A percentile compares a stretch with the other conserved stretches of the same genome.
Conservation (phyloP, 1,284 basidiomycete species). For the Xanthoconium separans region DNA sequence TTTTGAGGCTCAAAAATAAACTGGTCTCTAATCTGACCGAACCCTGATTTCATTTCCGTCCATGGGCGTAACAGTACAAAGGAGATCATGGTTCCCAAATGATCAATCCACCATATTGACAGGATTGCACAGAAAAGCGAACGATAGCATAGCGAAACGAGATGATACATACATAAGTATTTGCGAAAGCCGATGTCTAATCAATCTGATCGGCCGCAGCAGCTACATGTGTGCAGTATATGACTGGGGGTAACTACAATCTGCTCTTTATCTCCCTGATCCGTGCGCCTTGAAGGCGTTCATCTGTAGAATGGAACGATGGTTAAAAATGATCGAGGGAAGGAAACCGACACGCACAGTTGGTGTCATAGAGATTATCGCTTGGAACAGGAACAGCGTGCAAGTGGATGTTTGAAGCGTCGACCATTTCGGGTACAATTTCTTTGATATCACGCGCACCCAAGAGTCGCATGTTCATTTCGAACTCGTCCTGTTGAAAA, state of each 20-base stretch:
- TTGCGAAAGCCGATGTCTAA: not conserved
- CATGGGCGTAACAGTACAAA: not conserved
- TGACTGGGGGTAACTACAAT: constrained; percentile 44
- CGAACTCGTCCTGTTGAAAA: constrained; percentile 78
- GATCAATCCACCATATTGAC: not conserved
- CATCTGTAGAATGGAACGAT: constrained; percentile 35
- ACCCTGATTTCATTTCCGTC: constrained; percentile 7
- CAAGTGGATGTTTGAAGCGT: constrained; percentile 65
- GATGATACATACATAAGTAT: constrained; percentile 3
- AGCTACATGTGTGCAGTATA: too few species aligned
- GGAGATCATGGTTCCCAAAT: not conserved
- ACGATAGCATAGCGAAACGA: constrained; percentile 1
- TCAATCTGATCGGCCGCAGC: too few species aligned
- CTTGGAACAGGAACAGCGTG: constrained; percentile 66
- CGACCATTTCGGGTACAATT: constrained; percentile 86
- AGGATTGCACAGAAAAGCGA: not conserved
- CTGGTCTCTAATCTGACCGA: not conserved
- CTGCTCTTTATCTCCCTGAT: constrained; percentile 51
- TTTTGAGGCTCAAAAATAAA: not conserved
- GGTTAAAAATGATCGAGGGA: not conserved
- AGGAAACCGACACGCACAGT: constrained; percentile 58
- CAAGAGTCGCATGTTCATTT: constrained; percentile 89
- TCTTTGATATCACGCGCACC: constrained; percentile 81
- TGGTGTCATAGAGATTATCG: constrained; percentile 72
- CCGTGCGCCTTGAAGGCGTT: constrained; percentile 49